phyloP scores from a whole-genome alignment of 768 basidiomycete species.

The Pholiota conissans region DNA sequence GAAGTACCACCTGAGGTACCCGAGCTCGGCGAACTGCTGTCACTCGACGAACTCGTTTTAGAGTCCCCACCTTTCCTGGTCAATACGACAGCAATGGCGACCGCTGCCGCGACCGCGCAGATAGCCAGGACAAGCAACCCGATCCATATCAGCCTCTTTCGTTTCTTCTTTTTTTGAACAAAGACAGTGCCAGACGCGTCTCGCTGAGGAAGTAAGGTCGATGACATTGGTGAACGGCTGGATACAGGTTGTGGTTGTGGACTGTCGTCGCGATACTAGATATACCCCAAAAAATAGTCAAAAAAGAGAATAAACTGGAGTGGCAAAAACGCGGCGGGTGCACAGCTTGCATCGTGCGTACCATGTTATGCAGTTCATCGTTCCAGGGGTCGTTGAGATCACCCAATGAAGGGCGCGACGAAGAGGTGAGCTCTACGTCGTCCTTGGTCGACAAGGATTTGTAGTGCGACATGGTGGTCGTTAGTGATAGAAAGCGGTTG shows the following conservation, averaged over 20 bases:
- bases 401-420: slow-evolving; percentile 4
- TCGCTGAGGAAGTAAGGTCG: not conserved
- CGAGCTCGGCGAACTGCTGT: not conserved
- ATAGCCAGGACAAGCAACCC: slow-evolving; percentile 6
- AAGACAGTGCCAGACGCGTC: not conserved
- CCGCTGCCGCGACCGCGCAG: slow-evolving; percentile 33
- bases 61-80: slow-evolving; percentile 20
- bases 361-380: slow-evolving; percentile 23
- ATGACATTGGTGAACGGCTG: not conserved
- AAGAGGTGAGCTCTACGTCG: slow-evolving; percentile 11
- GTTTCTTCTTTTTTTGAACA: slow-evolving; percentile 14
- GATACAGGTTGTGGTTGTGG: not conserved
- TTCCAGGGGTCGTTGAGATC: slow-evolving; percentile 19
- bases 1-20: slow-evolving; percentile 5
- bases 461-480: slow-evolving; percentile 20
- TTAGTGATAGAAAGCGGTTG: slow-evolving; percentile 1
- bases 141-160: slow-evolving; percentile 22
- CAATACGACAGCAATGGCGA: slow-evolving; percentile 37
- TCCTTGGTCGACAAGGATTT: slow-evolving; percentile 16
- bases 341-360: slow-evolving; percentile 8
- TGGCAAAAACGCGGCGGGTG: slow-evolving; percentile 1
- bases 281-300: not conserved
- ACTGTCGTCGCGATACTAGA: slow-evolving; percentile 13
- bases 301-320: not conserved
- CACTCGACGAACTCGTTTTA: slow-evolving; percentile 10